Evolutionary conservation across 2,329 filamentous ascomycete species (phyloP), one percentile per base, ranked within the genome.

Genomic region (Colletotrichum aenigma): DNA sequence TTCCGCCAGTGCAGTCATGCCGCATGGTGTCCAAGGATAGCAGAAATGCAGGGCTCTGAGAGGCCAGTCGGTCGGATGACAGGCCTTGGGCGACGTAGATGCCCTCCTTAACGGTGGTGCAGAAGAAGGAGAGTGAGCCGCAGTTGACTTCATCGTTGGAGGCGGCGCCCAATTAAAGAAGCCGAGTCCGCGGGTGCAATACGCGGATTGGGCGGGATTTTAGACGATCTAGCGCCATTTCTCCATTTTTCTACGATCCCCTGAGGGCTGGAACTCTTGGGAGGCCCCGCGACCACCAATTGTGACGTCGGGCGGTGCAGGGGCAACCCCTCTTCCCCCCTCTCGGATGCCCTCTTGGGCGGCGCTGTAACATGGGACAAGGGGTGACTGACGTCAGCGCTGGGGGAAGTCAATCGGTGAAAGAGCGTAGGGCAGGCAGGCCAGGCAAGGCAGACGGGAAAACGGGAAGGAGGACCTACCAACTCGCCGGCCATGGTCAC

Each of bases 371-470:
- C 67, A 65, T 43, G 34, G 60, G 30, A 62, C 62, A 69, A 21
- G 58, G 61, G 48, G 36, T 75, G 72, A 75, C 72, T 75, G 72
- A 75, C 72, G 72, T 75, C 72, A 75, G 55, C 62, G 72, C 36
- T 24, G 55, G 56, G 21, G 18, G 18, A 48, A 36, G 34, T 56
- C 18, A 30, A 24, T 55, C 52, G 24, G 43, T 55, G 43, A 38
- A 26, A 55, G 34, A 62, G 26, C 12, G 16, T 12, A 70, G 34
- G 65, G 28, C 52, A 38, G 26, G 24, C 65, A 38, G 26, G 24
- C 65, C 28, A 38, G 34, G 24, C 66, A 60, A 48, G 34, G 18
- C 66, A 60, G 21, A 18, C 48, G 66, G 13, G 32, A 10, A n/a
- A 48, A 28, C 55, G 26, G 55, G 26, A 28, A 28, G 55, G 52